phyloP scores from a whole-genome alignment of 805 yeast genomes.

The Yamadazyma sp. region DNA sequence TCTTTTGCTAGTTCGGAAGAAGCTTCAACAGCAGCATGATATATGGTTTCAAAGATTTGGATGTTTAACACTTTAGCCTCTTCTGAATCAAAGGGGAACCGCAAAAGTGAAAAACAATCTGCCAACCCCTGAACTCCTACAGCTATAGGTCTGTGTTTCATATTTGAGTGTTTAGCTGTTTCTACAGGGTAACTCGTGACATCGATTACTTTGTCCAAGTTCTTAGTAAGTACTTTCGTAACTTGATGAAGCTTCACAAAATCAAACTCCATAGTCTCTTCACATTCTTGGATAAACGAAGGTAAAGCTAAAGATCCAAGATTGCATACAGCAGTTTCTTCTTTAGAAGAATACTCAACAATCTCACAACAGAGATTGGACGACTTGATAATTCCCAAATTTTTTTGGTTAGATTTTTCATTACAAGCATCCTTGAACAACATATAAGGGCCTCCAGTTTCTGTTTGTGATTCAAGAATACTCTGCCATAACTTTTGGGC shows the following conservation, averaged over 20 bases:
- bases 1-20: constrained; percentile 76
- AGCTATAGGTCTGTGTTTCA: constrained; percentile 90
- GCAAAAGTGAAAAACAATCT: constrained; percentile 75
- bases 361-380: constrained; percentile 95
- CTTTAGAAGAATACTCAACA: constrained; percentile 87
- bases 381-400: constrained; percentile 88
- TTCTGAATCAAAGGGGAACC: constrained; percentile 82
- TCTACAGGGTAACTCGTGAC: constrained; percentile 80
- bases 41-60: constrained; percentile 92
- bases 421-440: constrained; percentile 92
- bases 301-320: constrained; percentile 91
- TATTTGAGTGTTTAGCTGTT: constrained; percentile 72
- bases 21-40: constrained; percentile 89
- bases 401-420: constrained; percentile 83
- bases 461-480: constrained; percentile 88
- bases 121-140: constrained; percentile 98
- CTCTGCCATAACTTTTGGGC: constrained; percentile 93
- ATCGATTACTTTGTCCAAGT: constrained; percentile 82
- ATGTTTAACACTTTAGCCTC: constrained; percentile 75
- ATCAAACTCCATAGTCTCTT: constrained; percentile 57
- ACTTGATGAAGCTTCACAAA: constrained; percentile 73
- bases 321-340: constrained; percentile 94
- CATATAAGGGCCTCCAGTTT: constrained; percentile 95
- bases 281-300: constrained; percentile 48
- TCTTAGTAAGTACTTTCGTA: constrained; percentile 73